A percentile compares a stretch with the other conserved stretches of the same genome.
phyloP scores from a whole-genome alignment of 1,284 basidiomycete genomes.

The Leccinum subrobustum region DNA sequence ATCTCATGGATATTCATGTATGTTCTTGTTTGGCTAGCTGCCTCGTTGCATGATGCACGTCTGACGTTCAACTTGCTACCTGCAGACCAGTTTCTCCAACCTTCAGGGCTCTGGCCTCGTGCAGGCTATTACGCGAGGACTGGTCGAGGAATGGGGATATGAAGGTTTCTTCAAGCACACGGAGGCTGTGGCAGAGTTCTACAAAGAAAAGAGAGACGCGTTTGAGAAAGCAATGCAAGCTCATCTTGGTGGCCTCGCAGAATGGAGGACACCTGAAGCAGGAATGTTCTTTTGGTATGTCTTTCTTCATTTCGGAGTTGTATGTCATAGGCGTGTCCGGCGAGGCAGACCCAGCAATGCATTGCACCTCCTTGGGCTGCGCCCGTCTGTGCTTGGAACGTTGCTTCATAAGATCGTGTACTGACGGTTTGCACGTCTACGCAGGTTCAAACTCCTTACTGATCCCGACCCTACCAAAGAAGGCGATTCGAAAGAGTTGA shows the following conservation, averaged over 20 bases:
- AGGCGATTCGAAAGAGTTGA: conserved; percentile 77
- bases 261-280: conserved; percentile 84
- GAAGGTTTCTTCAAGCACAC: conserved; percentile 79
- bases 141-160: conserved; percentile 79
- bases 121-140: conserved; percentile 70
- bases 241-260: conserved; percentile 74
- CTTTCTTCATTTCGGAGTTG: conserved; percentile 20
- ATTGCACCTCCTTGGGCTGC: conserved; percentile 4
- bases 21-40: conserved; percentile 27
- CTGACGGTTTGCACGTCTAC: conserved; percentile 11
- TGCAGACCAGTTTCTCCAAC: conserved; percentile 69
- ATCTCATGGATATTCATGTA: conserved; percentile 74
- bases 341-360: conserved; percentile 7
- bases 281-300: conserved; percentile 90
- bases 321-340: conserved; percentile 9
- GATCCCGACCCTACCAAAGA: conserved; percentile 42
- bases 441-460: conserved; percentile 67
- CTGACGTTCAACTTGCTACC: conserved; percentile 3
- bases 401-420: conserved; percentile 13
- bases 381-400: conserved; percentile 7
- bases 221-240: conserved; percentile 78
- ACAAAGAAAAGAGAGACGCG: conserved; percentile 73
- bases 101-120: conserved; percentile 79
- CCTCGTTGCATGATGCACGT: conserved; percentile 9
- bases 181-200: conserved; percentile 73